These are phyloP conservation scores for Pholiota molesta DNA, from an alignment of 768 basidiomycete species.

Conservation along the genomic window DNA sequence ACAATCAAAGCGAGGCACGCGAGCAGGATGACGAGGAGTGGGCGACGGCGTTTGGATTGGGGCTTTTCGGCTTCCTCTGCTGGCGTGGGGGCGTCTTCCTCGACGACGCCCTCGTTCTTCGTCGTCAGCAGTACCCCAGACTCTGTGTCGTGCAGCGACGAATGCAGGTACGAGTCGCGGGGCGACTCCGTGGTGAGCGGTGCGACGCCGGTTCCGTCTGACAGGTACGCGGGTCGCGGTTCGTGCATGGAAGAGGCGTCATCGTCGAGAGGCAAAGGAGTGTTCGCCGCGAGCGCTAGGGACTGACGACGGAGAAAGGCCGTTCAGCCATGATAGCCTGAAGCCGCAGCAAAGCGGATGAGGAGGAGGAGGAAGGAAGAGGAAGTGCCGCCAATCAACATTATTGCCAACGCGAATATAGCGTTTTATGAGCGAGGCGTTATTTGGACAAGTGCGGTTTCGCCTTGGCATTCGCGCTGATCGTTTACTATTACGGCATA, in stretches of 20 bases:
- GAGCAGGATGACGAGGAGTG: constrained; percentile 4
- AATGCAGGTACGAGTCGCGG: constrained; percentile 16
- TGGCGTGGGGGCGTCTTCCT: background rate
- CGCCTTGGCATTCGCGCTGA: background rate
- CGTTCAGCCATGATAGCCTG: constrained; percentile 13
- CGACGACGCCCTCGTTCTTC: constrained; percentile 11
- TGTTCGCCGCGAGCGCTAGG: constrained; percentile 14
- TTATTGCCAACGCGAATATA: background rate
- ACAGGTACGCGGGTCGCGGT: constrained; percentile 14
- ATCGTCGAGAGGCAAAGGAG: constrained; percentile 24
- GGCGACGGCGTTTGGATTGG: constrained; percentile 5
- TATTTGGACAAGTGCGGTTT: background rate
- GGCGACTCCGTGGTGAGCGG: constrained; percentile 18
- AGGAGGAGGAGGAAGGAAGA: background rate
- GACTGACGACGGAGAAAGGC: constrained; percentile 13
- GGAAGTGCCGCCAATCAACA: background rate
- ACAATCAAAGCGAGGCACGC: constrained; percentile 22
- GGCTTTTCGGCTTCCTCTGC: constrained; percentile 16
- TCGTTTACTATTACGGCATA: background rate
- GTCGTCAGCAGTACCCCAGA: constrained; percentile 18
- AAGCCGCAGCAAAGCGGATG: background rate
- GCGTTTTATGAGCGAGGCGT: background rate
- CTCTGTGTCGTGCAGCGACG: constrained; percentile 13
- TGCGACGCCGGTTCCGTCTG: background rate
- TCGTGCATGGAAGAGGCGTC: constrained; percentile 12